phyloP scores from a whole-genome alignment of 1,139 yeast genomes.

The Blastobotrys malaysiensis region DNA sequence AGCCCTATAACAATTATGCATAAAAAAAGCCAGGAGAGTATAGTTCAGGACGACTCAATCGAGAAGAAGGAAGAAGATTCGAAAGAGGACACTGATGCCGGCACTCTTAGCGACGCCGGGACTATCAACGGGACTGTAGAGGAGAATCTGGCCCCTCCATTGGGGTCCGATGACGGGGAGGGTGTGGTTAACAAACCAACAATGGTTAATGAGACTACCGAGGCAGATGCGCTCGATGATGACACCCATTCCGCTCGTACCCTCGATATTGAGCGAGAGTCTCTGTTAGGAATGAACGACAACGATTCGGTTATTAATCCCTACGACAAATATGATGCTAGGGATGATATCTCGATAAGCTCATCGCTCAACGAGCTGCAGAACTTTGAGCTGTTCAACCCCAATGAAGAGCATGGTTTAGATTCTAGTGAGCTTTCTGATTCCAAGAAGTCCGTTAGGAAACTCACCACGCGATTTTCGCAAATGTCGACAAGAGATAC shows the following conservation, averaged over 20 bases:
- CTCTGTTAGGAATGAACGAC: not conserved
- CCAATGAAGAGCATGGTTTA: not conserved
- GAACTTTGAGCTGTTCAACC: not conserved
- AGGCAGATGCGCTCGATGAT: not conserved
- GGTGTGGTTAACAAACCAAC: not conserved
- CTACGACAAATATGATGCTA: not conserved
- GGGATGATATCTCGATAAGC: not conserved
- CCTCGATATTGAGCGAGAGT: not conserved
- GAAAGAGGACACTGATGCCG: not conserved
- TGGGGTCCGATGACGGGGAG: not conserved
- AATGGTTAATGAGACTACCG: not conserved
- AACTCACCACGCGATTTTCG: not conserved
- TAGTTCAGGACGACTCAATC: not conserved
- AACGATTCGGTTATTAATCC: not conserved
- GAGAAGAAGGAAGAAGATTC: not conserved
- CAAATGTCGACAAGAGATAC: constrained; percentile 1
- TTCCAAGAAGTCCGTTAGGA: not conserved
- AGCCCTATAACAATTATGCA: not conserved
- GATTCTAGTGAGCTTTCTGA: not conserved
- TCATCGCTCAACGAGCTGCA: not conserved
- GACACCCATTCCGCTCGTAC: not conserved
- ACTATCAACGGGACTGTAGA: not conserved
- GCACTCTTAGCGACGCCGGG: not conserved
- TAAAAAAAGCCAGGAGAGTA: not conserved
- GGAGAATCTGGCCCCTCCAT: not conserved